These are phyloP conservation scores for Teunomyces panamensis DNA, from an alignment of 805 yeast genomes.

Conservation along the genomic window DNA sequence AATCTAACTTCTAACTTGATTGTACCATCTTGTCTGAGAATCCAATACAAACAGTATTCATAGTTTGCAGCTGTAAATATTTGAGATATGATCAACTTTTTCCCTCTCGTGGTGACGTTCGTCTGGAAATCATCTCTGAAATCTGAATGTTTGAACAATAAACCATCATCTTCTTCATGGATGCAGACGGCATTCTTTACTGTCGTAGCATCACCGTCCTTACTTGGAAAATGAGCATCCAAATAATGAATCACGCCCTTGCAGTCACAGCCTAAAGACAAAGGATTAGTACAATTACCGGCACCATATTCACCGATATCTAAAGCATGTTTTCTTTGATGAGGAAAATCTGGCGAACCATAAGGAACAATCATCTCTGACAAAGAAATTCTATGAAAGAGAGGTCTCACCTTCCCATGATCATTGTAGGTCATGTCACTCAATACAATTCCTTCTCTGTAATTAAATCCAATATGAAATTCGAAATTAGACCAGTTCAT, in stretches of 20 bases:
- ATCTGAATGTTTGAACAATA: slow-evolving; percentile 78
- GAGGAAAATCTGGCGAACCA: slow-evolving; percentile 76
- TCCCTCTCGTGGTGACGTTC: slow-evolving; percentile 71
- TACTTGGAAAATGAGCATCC: slow-evolving; percentile 73
- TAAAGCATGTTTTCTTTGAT: slow-evolving; percentile 81
- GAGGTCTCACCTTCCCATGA: slow-evolving; percentile 68
- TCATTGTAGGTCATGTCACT: slow-evolving; percentile 73
- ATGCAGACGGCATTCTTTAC: slow-evolving; percentile 77
- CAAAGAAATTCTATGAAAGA: slow-evolving; percentile 75
- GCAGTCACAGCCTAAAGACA: slow-evolving; percentile 79
- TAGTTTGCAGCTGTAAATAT: slow-evolving; percentile 85
- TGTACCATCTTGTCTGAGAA: slow-evolving; percentile 79
- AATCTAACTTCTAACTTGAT: slow-evolving; percentile 75
- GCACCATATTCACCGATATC: slow-evolving; percentile 89
- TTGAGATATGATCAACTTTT: slow-evolving; percentile 70
- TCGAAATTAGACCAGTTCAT: slow-evolving; percentile 78
- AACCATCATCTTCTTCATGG: slow-evolving; percentile 84
- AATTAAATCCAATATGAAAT: slow-evolving; percentile 80
- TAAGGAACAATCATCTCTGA: slow-evolving; percentile 86
- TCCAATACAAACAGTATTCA: slow-evolving; percentile 84
- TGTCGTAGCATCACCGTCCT: slow-evolving; percentile 66
- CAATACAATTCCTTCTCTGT: slow-evolving; percentile 80
- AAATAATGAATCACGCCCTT: slow-evolving; percentile 81
- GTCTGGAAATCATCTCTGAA: slow-evolving; percentile 78
- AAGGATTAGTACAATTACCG: slow-evolving; percentile 79